Evolutionary conservation across 352 stramenopile genomes (phyloP), one percentile per base, ranked within the genome.

Genomic region (Phytophthora sp.): DNA sequence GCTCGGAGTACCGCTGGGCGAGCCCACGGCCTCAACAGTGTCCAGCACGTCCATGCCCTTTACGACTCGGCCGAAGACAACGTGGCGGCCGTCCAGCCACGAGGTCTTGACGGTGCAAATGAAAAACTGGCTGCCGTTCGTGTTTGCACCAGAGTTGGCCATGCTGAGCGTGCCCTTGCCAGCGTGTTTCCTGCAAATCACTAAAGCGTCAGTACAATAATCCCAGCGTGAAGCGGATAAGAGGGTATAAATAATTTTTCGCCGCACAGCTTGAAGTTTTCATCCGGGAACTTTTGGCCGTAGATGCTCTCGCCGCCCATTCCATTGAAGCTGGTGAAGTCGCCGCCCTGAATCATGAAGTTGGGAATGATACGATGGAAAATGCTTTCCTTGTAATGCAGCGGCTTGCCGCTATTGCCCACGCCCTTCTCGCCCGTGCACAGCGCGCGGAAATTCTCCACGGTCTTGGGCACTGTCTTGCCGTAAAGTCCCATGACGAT

Each of bases 41-140:
- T 98, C 94, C 31, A 99, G 84, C 50, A 99, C 87, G 68, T 99
- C 95, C 80, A 99, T 85, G 33, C 97, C 97, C 56, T 96, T 79
- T n/a, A 98, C 65, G 11, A 99, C 95, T 59, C 97, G 96, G 53
- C 98, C 98, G 69, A 99, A 94, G 21, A 94, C 86, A 33, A 94
- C 86, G 71, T 94, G 86, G 42, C 79, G 80, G 18, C 84, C 90
- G 52, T 97, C 91, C 63, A 97, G 77, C 89, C 89, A 97, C 70
- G 87, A 89, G 6, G 90, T 97, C 79, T 96, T 93, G 63, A 95
- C 91, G 18, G 90, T 97, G 73, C 83, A 95, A 62, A 99, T 98
- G 79, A 99, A 99, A 74, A 99, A 99, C 82, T 99, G 96, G 57
- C 89, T 98, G 46, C 95, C 95, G 81, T 99, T 99, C 31, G 90